These are phyloP conservation scores for Fistulifera pelliculosa DNA, from an alignment of 108 stramenopile species.

Conservation along the genomic window DNA sequence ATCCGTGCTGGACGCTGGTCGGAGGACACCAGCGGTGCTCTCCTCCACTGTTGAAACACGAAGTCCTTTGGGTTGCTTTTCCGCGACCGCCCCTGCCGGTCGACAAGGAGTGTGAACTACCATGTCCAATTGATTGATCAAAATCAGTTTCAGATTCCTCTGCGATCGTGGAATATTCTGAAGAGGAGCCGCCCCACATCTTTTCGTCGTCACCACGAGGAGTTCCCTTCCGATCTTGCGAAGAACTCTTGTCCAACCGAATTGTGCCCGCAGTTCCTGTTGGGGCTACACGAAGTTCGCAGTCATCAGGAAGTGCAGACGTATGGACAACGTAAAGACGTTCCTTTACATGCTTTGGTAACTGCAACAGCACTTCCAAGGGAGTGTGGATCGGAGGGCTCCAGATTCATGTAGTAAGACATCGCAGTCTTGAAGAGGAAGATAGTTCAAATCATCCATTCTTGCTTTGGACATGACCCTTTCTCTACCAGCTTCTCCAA, in stretches of 20 bases:
- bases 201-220: not conserved
- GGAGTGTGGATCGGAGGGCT: constrained; percentile 93
- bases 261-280: constrained; percentile 87
- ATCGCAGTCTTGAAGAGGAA: constrained; percentile 83
- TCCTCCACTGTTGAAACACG: too few relatives aligned
- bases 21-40: constrained; percentile 58
- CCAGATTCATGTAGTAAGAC: constrained; percentile 88
- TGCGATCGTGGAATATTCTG: constrained; percentile 22
- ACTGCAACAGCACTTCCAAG: constrained; percentile 59
- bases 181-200: not conserved
- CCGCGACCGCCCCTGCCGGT: not conserved
- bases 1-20: constrained; percentile 77
- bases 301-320: constrained; percentile 55
- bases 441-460: constrained; percentile 66
- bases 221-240: too few relatives aligned
- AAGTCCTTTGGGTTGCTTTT: constrained; percentile 1
- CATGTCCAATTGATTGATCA: constrained; percentile 10
- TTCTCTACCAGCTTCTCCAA: constrained; percentile 53
- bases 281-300: constrained; percentile 69
- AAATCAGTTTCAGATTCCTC: constrained; percentile 14
- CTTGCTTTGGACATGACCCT: constrained; percentile 63
- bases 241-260: constrained; percentile 39
- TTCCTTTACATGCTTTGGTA: constrained; percentile 67
- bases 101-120: not conserved
- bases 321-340: constrained; percentile 93